phyloP scores from a whole-genome alignment of 2,329 filamentous ascomycete species.

The Apiospora phragmitis region DNA sequence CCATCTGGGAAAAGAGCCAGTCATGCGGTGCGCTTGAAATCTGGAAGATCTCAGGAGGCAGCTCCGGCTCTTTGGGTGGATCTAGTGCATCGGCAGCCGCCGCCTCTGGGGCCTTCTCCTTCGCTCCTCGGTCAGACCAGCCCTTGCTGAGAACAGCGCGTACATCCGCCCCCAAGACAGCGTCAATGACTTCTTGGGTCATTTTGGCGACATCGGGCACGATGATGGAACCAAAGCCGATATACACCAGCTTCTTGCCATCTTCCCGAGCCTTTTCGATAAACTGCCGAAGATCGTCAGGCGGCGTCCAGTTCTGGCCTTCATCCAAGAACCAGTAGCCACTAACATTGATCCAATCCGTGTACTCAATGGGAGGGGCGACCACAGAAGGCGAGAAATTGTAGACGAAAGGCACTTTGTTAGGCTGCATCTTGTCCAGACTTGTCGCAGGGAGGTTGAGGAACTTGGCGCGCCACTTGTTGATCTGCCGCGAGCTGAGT shows the following conservation, averaged over 20 bases:
- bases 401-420: conserved; percentile 97
- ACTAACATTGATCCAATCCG: conserved; percentile 95
- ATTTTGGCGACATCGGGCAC: conserved; percentile 86
- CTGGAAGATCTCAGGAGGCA: conserved; percentile 79
- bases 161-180: conserved; percentile 87
- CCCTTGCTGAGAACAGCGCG: conserved; percentile 94
- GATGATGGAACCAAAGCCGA: conserved; percentile 95
- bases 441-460: conserved; percentile 78
- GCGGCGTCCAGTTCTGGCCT: conserved; percentile 66
- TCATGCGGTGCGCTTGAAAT: conserved; percentile 94
- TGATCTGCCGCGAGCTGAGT: conserved; percentile 86
- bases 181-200: conserved; percentile 90
- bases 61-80: conserved; percentile 61
- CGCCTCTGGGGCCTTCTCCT: conserved; percentile 44
- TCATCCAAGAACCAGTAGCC: conserved; percentile 98
- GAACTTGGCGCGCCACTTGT: conserved; percentile 83
- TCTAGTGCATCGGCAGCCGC: conserved; percentile 45
- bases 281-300: conserved; percentile 74
- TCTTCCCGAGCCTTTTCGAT: conserved; percentile 81
- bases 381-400: conserved; percentile 96
- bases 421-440: conserved; percentile 88
- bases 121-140: conserved; percentile 76
- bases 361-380: conserved; percentile 91
- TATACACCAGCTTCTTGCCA: conserved; percentile 89
- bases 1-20: conserved; percentile 93